Evolutionary conservation across 352 stramenopile genomes (phyloP), one percentile per base, ranked within the genome.

Genomic region (Plasmopara muralis): DNA sequence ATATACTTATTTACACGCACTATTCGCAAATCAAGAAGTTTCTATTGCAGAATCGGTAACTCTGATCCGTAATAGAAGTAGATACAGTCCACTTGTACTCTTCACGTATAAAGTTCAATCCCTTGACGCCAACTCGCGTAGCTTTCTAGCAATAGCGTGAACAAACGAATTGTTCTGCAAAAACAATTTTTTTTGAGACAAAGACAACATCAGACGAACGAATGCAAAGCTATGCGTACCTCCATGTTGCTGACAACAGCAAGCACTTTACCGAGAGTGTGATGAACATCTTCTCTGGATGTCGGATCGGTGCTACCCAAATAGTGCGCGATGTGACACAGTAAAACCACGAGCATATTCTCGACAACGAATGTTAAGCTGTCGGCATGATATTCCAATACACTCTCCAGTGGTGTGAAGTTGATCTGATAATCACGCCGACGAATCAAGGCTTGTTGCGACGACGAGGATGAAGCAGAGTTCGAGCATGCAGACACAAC

Each of bases 321-420:
- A 57, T 82, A 89, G 64, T 90, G 82, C 18, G 64, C 54, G 29
- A 89, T 82, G 59, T 93, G 82, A 20, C 83, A 65, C 43, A 84
- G 41, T 41, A 90, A 64, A 48, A 89, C 65, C 15, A 87, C 70
- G 13, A 78, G 62, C 70, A 86, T 83, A 64, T 89, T 89, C 68
- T 93, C 79, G 14, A 85, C 66, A 37, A 88, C 59, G 42, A 93
- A 93, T 10, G 65, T 55, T 58, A 89, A 55, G 47, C 77, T 90
- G 48, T 93, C 82, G 14, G 55, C 55, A 60, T 93, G 74, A 51
- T 90, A 88, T 56, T 88, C 79, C n/a, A 85, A 46, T 50, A 88
- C 64, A 58, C 64, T 79, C 50, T 75, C 63, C 41, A 74, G 31
- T 50, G 74, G 68, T 16, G 58, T 54, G 7, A 64, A 69, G 25